phyloP scores from a whole-genome alignment of 306 rosid genomes.

The Canavalia ensiformis region DNA sequence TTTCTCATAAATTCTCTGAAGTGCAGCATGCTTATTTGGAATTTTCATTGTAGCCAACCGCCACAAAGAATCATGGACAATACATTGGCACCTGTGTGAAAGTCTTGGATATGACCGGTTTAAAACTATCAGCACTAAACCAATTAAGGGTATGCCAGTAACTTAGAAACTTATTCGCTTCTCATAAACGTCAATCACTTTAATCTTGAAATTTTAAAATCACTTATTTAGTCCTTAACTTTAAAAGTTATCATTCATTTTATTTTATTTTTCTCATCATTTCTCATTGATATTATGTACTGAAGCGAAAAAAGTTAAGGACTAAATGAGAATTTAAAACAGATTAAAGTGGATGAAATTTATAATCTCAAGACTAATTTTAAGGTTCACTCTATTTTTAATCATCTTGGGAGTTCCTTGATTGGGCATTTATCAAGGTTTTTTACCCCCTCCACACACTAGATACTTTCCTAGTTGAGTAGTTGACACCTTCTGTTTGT shows the following conservation, averaged over 20 bases:
- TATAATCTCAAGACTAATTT: no score
- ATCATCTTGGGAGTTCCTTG: neutral
- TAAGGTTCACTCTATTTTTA: neutral
- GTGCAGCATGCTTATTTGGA: neutral
- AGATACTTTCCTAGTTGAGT: conserved; percentile 9
- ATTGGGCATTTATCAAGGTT: neutral
- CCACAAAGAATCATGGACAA: conserved; percentile 8
- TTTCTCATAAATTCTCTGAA: neutral
- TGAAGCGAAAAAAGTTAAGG: no score
- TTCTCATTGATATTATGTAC: no score
- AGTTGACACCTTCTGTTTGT: conserved; percentile 16
- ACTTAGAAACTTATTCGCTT: neutral
- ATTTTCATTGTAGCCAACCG: neutral
- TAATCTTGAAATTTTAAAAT: no score
- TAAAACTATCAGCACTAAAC: conserved; percentile 21
- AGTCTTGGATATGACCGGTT: conserved; percentile 29
- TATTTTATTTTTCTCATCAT: no score
- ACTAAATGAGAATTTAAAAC: no score
- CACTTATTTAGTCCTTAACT: no score
- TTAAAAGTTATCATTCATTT: no score
- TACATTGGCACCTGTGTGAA: conserved; percentile 25
- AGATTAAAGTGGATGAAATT: no score
- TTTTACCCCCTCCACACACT: neutral
- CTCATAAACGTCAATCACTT: no score
- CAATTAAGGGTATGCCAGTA: conserved; percentile 1